These are phyloP conservation scores for Dryadomyces quercivorus DNA, from an alignment of 2,329 filamentous ascomycete species.

Conservation along the genomic window DNA sequence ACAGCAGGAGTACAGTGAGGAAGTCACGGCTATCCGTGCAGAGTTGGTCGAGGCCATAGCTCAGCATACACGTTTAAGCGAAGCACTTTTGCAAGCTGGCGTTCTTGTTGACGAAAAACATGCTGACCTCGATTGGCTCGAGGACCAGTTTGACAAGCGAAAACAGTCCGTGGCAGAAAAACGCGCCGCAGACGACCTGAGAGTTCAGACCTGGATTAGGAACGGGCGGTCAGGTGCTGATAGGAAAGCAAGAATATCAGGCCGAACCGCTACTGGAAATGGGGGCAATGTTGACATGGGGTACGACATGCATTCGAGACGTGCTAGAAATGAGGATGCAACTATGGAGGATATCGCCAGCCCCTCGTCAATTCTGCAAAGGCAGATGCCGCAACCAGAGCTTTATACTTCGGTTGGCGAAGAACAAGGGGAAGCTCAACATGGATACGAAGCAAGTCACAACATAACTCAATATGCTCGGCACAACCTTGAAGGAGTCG, in stretches of 20 bases:
- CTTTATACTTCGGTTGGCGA: neutral
- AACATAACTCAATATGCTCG: neutral
- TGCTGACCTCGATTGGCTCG: slow-evolving; percentile 8
- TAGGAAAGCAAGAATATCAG: neutral
- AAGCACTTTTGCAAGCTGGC: slow-evolving; percentile 22
- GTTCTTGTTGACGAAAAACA: slow-evolving; percentile 8
- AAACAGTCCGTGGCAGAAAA: neutral
- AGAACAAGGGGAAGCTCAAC: neutral
- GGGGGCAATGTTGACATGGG: too few relatives aligned
- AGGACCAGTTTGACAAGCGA: slow-evolving; percentile 5
- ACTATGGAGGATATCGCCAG: too few relatives aligned
- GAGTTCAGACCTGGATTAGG: slow-evolving; percentile 7
- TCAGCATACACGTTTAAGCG: slow-evolving; percentile 23
- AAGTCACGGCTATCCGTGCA: slow-evolving; percentile 18
- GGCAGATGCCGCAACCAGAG: too few relatives aligned
- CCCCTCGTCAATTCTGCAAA: too few relatives aligned
- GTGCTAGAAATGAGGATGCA: too few relatives aligned
- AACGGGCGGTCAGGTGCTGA: neutral
- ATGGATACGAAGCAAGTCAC: neutral
- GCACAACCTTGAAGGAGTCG: slow-evolving; percentile 10
- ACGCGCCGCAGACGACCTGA: slow-evolving; percentile 5
- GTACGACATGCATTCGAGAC: too few relatives aligned
- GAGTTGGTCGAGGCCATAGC: slow-evolving; percentile 24
- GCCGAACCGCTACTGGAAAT: neutral
- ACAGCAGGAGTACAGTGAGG: slow-evolving; percentile 19